Percentiles rank a stretch among this genome's conserved stretches.
Conservation (phyloP, 139 green algal genomes). For the Chlamydomonas incerta region DNA sequence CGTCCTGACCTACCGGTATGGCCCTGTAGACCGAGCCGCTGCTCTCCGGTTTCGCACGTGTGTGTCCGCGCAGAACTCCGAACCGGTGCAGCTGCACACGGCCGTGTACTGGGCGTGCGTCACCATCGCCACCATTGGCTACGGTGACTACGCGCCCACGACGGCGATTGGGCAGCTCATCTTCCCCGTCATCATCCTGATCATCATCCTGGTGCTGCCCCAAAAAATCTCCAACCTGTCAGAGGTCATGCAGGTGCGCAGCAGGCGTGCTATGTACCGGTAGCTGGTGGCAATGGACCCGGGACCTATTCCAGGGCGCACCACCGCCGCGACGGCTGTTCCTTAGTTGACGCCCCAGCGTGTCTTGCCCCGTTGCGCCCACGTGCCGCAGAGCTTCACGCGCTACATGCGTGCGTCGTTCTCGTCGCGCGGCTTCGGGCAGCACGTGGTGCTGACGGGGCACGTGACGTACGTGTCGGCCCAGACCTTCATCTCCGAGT, state of each 20-base stretch:
- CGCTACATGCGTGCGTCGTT: conserved; percentile 12
- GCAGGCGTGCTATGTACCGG: no score
- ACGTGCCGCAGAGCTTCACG: conserved; percentile 7
- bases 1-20: no score
- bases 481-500: conserved; percentile 39
- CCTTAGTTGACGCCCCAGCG: no score
- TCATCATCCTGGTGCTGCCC: conserved; percentile 41
- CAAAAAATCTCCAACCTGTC: not conserved
- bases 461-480: conserved; percentile 24
- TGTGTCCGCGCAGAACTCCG: no score
- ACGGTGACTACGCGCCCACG: conserved; percentile 38
- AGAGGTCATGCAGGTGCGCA: conserved; percentile 23
- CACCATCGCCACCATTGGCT: conserved; percentile 57
- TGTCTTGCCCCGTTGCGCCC: no score
- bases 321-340: no score
- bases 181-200: conserved; percentile 30
- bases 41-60: no score
- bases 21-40: no score
- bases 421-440: conserved; percentile 2
- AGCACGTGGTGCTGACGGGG: conserved; percentile 47
- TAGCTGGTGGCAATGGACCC: no score
- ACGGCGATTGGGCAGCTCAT: conserved; percentile 28
- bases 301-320: no score
- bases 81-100: conserved; percentile 29
- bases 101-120: conserved; percentile 61